A percentile compares a stretch with the other conserved stretches of the same genome.
Evolutionary conservation across 2,329 filamentous ascomycete genomes (phyloP).

Genomic region (Curvularia lunata): DNA sequence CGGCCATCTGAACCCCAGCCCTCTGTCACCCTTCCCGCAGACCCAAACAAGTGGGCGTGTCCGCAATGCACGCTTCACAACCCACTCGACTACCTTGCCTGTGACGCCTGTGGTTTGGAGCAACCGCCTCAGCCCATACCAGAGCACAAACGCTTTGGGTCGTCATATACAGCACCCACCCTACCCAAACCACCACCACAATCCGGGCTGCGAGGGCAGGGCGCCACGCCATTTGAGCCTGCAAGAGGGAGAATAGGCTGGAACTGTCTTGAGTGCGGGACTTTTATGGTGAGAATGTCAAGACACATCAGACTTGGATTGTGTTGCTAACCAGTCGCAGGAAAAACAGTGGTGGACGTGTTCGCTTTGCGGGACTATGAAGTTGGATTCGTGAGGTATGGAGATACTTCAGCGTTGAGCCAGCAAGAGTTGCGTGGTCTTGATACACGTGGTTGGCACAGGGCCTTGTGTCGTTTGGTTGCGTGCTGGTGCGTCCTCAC

Average conservation of each 20-base stretch:
- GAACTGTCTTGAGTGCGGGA: constrained; percentile 64
- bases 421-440: neutral
- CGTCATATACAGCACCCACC: constrained; percentile 29
- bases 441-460: neutral
- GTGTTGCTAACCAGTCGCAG: neutral
- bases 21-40: constrained; percentile 28
- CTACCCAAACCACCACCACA: constrained; percentile 44
- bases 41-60: constrained; percentile 62
- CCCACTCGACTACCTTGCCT: constrained; percentile 63
- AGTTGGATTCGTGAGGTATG: constrained; percentile 44
- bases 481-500: neutral
- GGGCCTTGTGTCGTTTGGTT: neutral
- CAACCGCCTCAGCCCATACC: constrained; percentile 54
- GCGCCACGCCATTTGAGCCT: constrained; percentile 51
- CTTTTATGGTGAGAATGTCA: constrained; percentile 59
- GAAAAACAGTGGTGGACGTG: constrained; percentile 70
- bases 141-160: constrained; percentile 39
- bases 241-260: constrained; percentile 62
- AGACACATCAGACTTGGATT: neutral
- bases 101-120: constrained; percentile 66
- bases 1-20: constrained; percentile 23
- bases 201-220: constrained; percentile 33
- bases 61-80: constrained; percentile 68
- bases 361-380: constrained; percentile 65
- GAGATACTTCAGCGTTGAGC: too few relatives aligned